Percentiles rank a stretch among this genome's conserved stretches.
Evolutionary conservation across 1,139 yeast species (phyloP).

Genomic region (Arxiozyma telluris): DNA sequence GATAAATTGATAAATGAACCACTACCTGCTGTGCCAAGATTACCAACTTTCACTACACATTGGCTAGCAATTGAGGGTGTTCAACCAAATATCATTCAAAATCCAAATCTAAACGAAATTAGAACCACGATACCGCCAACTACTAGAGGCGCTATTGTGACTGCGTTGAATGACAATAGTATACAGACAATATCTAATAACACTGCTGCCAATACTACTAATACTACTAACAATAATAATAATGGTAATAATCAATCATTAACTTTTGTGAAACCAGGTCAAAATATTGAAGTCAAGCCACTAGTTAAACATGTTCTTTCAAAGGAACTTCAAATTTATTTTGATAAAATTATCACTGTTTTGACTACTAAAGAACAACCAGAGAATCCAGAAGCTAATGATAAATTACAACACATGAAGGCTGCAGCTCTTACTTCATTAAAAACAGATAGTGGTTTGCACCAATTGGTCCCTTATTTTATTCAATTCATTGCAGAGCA

Average conservation of each 20-base stretch:
- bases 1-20: slow-evolving; percentile 92
- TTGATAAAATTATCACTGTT: slow-evolving; percentile 83
- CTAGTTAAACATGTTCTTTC: slow-evolving; percentile 94
- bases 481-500: slow-evolving; percentile 96
- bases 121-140: slow-evolving; percentile 53
- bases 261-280: slow-evolving; percentile 35
- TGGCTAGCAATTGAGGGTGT: slow-evolving; percentile 99
- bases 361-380: slow-evolving; percentile 39
- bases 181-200: slow-evolving; percentile 25
- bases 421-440: slow-evolving; percentile 78
- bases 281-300: slow-evolving; percentile 75
- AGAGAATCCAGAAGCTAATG: slow-evolving; percentile 10
- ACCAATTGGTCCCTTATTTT: slow-evolving; percentile 92
- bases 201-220: background rate
- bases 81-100: slow-evolving; percentile 95
- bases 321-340: slow-evolving; percentile 85
- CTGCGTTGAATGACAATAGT: slow-evolving; percentile 33
- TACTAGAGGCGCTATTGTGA: slow-evolving; percentile 62
- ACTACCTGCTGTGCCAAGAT: slow-evolving; percentile 88
- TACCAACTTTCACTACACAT: slow-evolving; percentile 89
- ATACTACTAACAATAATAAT: slow-evolving; percentile 8
- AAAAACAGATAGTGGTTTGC: slow-evolving; percentile 89
- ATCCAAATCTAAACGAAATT: slow-evolving; percentile 76
- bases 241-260: slow-evolving; percentile 25
- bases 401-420: slow-evolving; percentile 49